These are phyloP conservation scores for Tetrapisispora taiwanensis DNA, from an alignment of 805 yeast species.

Conservation along the genomic window DNA sequence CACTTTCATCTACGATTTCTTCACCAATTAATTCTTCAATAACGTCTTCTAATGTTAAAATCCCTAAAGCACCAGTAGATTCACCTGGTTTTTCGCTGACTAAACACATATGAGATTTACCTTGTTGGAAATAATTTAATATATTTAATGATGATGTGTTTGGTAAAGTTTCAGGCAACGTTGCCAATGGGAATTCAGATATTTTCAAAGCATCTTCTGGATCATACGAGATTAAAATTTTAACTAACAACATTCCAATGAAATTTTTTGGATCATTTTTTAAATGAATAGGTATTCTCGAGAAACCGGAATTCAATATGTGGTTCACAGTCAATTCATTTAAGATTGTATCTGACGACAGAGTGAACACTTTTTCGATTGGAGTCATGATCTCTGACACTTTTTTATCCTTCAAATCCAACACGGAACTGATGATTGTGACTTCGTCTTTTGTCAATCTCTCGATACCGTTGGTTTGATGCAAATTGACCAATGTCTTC, in stretches of 20 bases:
- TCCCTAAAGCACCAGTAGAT: conserved; percentile 78
- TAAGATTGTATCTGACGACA: conserved; percentile 71
- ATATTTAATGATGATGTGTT: conserved; percentile 91
- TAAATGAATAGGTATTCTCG: conserved; percentile 85
- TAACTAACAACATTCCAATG: conserved; percentile 88
- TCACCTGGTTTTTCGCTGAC: conserved; percentile 81
- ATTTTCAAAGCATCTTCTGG: conserved; percentile 94
- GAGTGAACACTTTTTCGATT: conserved; percentile 75
- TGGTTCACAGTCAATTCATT: conserved; percentile 81
- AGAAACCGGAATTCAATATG: conserved; percentile 87
- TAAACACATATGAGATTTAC: conserved; percentile 94
- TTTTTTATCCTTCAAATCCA: conserved; percentile 85
- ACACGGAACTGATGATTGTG: conserved; percentile 85
- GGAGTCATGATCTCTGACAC: conserved; percentile 91
- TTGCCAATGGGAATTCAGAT: conserved; percentile 88
- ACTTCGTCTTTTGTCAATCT: conserved; percentile 90
- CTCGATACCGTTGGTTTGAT: conserved; percentile 91
- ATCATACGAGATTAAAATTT: conserved; percentile 88
- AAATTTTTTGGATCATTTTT: conserved; percentile 85
- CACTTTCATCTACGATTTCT: conserved; percentile 93
- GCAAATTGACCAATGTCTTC: conserved; percentile 86
- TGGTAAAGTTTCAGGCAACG: conserved; percentile 87
- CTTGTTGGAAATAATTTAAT: conserved; percentile 93
- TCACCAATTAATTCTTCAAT: conserved; percentile 96
- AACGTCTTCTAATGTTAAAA: conserved; percentile 90